Evolutionary conservation across 2,329 filamentous ascomycete species (phyloP).

Genomic region (Pseudocercospora pini-densiflorae): DNA sequence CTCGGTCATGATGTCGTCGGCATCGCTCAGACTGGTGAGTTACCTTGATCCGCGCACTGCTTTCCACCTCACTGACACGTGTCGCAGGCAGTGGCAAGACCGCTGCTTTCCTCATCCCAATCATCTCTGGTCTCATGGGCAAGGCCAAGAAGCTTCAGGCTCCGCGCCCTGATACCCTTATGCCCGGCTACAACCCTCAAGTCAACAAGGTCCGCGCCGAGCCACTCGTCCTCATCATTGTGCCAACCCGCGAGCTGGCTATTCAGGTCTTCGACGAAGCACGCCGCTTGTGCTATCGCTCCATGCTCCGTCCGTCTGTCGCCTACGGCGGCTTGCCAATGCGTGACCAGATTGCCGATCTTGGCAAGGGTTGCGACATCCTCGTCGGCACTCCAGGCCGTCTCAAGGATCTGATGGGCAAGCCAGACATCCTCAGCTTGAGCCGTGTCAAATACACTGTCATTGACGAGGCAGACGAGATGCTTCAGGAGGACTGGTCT

Average conservation of each 20-base stretch:
- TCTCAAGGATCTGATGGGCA: constrained; percentile 79
- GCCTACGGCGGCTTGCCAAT: constrained; percentile 82
- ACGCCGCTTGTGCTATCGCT: constrained; percentile 89
- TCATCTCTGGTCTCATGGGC: constrained; percentile 90
- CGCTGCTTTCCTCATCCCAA: constrained; percentile 86
- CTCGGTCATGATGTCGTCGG: constrained; percentile 81
- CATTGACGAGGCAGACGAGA: constrained; percentile 94
- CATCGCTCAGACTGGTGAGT: constrained; percentile 87
- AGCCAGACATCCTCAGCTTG: constrained; percentile 65
- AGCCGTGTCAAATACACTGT: constrained; percentile 75
- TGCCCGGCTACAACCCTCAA: constrained; percentile 55
- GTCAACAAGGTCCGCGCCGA: constrained; percentile 70
- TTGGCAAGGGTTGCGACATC: constrained; percentile 85
- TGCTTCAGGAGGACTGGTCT: constrained; percentile 79
- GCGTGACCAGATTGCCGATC: constrained; percentile 70
- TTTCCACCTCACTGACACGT: constrained; percentile 11
- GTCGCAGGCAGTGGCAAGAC: constrained; percentile 89
- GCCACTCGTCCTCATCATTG: constrained; percentile 83
- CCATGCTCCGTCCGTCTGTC: constrained; percentile 90
- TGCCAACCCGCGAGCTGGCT: constrained; percentile 85
- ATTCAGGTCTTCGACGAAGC: constrained; percentile 96
- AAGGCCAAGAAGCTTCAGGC: constrained; percentile 89
- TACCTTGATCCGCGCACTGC: not conserved
- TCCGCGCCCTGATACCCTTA: constrained; percentile 65
- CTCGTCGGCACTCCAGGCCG: constrained; percentile 88